Evolutionary conservation across 176 grass and related monocot genomes (phyloP).

Genomic region (Zea luxurians): DNA sequence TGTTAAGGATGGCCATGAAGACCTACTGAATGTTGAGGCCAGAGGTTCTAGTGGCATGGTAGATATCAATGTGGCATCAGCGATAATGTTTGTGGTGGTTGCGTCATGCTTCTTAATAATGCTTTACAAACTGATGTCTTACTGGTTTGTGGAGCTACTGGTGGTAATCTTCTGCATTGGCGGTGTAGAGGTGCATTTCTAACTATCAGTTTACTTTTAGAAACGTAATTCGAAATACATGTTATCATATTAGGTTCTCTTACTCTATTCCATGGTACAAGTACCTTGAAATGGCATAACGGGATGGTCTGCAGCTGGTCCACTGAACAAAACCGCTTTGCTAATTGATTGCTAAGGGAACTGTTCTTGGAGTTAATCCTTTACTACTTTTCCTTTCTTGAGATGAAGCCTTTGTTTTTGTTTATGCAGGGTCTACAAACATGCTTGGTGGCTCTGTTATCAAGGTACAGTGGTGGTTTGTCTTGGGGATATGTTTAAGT

Average conservation of each 20-base stretch:
- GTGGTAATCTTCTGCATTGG: slow-evolving; percentile 94
- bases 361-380: slow-evolving; percentile 22
- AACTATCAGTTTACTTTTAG: slow-evolving; percentile 14
- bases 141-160: slow-evolving; percentile 89
- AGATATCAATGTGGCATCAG: slow-evolving; percentile 76
- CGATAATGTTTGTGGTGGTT: slow-evolving; percentile 89
- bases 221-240: neutral
- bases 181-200: slow-evolving; percentile 74
- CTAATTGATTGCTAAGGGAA: neutral
- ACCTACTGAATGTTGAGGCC: slow-evolving; percentile 51
- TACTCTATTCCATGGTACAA: slow-evolving; percentile 1
- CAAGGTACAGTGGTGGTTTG: slow-evolving; percentile 54
- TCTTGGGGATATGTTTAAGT: slow-evolving; percentile 35
- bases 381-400: neutral
- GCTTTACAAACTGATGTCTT: slow-evolving; percentile 90
- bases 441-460: slow-evolving; percentile 90
- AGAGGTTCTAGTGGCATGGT: slow-evolving; percentile 70
- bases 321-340: neutral
- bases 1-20: slow-evolving; percentile 81
- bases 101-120: slow-evolving; percentile 93
- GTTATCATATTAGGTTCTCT: neutral
- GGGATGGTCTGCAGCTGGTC: neutral
- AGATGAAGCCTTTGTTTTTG: slow-evolving; percentile 20
- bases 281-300: neutral
- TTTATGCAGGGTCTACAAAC: slow-evolving; percentile 92